phyloP scores from a whole-genome alignment of 2,329 filamentous ascomycete species.

The Penicillium sp. region DNA sequence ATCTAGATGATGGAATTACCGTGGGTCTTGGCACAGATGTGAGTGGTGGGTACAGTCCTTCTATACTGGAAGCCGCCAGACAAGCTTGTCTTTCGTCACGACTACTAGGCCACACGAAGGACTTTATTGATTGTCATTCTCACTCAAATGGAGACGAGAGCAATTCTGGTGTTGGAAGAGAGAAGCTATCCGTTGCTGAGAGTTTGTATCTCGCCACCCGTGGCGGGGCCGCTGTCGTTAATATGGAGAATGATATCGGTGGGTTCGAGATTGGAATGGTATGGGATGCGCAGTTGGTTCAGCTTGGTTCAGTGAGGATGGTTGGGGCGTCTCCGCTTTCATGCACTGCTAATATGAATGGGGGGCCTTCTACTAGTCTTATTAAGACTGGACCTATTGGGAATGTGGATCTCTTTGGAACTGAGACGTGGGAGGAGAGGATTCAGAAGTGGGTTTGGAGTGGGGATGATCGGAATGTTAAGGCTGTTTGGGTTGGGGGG shows the following conservation, averaged over 20 bases:
- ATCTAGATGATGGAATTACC: constrained; percentile 74
- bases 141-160: constrained; percentile 27
- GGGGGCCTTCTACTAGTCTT: background rate
- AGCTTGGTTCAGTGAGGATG: constrained; percentile 56
- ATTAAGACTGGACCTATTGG: constrained; percentile 55
- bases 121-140: background rate
- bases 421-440: constrained; percentile 84
- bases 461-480: constrained; percentile 90
- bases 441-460: constrained; percentile 94
- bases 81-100: constrained; percentile 80
- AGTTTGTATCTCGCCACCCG: constrained; percentile 82
- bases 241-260: constrained; percentile 72
- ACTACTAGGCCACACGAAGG: constrained; percentile 55
- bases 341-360: background rate
- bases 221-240: constrained; percentile 84
- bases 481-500: constrained; percentile 86
- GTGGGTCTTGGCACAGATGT: constrained; percentile 92
- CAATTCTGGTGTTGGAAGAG: constrained; percentile 44
- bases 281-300: constrained; percentile 87
- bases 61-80: constrained; percentile 79
- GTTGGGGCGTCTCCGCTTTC: constrained; percentile 22
- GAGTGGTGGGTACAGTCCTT: constrained; percentile 82
- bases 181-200: constrained; percentile 81
- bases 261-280: constrained; percentile 84
- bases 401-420: constrained; percentile 86